Conservation (phyloP, 192 early-diverging fungal species). For the Chytriomyces hyalinus region DNA sequence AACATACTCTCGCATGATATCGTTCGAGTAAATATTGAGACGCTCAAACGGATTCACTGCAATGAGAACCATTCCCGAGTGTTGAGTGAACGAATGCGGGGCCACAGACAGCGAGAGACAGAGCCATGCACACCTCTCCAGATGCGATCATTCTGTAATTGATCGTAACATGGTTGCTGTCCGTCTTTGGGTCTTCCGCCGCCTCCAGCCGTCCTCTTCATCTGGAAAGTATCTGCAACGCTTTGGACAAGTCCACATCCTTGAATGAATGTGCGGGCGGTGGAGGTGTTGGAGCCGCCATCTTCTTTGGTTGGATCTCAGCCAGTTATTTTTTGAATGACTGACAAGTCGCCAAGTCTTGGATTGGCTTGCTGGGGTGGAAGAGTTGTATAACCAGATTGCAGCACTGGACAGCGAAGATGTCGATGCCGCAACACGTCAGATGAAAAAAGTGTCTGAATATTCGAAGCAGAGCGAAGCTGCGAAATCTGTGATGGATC, state of each 20-base stretch:
- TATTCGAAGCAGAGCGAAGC: too few relatives aligned
- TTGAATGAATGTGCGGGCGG: not conserved
- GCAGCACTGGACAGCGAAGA: too few relatives aligned
- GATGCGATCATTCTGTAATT: constrained; percentile 55
- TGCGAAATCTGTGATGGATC: not conserved
- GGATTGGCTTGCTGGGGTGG: not conserved
- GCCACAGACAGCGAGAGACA: constrained; percentile 59
- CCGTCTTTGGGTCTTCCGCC: not conserved
- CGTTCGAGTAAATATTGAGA: constrained; percentile 79
- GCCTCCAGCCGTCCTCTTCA: constrained; percentile 76
- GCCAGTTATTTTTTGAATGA: not conserved
- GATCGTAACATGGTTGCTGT: constrained; percentile 35
- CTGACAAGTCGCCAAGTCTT: not conserved
- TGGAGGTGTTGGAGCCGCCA: constrained; percentile 9
- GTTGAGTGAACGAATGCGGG: constrained; percentile 56
- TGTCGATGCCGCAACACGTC: too few relatives aligned
- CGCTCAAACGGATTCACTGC: constrained; percentile 88
- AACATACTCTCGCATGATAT: constrained; percentile 83
- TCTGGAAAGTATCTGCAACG: constrained; percentile 65
- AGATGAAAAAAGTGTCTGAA: too few relatives aligned
- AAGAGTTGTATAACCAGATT: too few relatives aligned
- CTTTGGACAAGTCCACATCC: not conserved
- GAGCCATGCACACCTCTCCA: constrained; percentile 68
- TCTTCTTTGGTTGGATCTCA: not conserved
- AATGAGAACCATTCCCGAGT: constrained; percentile 93